A percentile compares a stretch with the other conserved stretches of the same genome.
These are phyloP conservation scores for Gentiana dahurica DNA, from an alignment of 257 asterid species.

Conservation along the genomic window DNA sequence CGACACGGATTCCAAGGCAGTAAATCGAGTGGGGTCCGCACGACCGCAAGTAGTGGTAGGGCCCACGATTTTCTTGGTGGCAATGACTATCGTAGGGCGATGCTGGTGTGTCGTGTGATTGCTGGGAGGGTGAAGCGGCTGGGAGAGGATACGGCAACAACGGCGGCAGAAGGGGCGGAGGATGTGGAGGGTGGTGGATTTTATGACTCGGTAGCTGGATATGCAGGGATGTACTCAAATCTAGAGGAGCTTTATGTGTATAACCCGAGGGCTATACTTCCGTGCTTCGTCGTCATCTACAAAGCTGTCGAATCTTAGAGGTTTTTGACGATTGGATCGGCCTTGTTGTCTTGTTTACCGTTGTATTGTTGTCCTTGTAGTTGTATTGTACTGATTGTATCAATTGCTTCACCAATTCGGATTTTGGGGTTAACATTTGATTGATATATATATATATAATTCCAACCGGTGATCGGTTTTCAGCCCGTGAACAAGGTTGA, in stretches of 20 bases:
- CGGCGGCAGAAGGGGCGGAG: conserved; percentile 8
- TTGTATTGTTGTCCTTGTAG: conserved; percentile 1
- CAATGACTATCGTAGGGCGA: conserved; percentile 38
- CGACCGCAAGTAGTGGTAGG: conserved; percentile 81
- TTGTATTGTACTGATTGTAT: conserved; percentile 2
- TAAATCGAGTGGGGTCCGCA: conserved; percentile 43
- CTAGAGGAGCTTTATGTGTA: conserved; percentile 41
- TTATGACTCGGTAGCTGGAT: conserved; percentile 33
- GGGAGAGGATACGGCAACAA: conserved; percentile 19
- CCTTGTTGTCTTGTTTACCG: neutral
- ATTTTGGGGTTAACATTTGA: neutral
- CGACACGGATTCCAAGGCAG: conserved; percentile 69
- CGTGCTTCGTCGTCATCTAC: conserved; percentile 50
- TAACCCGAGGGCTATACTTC: conserved; percentile 46
- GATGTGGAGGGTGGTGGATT: conserved; percentile 11
- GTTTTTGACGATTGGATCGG: neutral
- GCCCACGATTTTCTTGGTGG: conserved; percentile 64
- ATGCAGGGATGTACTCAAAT: conserved; percentile 27
- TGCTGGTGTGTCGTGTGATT: conserved; percentile 89
- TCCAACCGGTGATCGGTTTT: too few species aligned
- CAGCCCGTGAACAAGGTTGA: too few species aligned
- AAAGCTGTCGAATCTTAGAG: conserved; percentile 26
- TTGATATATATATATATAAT: too few species aligned
- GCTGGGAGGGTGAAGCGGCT: conserved; percentile 64
- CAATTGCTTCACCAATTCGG: conserved; percentile 11